A percentile compares a stretch with the other conserved stretches of the same genome.
Evolutionary conservation across 495 filamentous ascomycete genomes (phyloP).

Genomic region (Rostrohypoxylon terebratum): DNA sequence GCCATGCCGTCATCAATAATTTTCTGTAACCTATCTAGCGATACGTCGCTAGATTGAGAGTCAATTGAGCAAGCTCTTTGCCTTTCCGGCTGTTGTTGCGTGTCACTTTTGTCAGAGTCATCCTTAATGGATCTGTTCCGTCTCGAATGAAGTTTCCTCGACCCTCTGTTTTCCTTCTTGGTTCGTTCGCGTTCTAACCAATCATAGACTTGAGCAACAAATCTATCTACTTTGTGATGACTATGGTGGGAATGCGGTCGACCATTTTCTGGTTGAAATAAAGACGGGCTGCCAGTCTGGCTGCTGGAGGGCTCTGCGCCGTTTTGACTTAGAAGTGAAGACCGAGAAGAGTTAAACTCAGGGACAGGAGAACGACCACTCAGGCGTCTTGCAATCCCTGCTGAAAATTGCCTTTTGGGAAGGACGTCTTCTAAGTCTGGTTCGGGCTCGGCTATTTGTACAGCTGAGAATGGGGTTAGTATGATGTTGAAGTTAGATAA

Average conservation of each 20-base stretch:
- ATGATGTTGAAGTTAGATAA: constrained; percentile 10
- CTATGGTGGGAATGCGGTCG: constrained; percentile 42
- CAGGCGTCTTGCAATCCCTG: constrained; percentile 54
- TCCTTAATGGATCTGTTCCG: constrained; percentile 44
- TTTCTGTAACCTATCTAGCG: constrained; percentile 75
- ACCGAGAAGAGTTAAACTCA: constrained; percentile 50
- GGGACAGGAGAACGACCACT: constrained; percentile 55
- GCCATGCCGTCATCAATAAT: constrained; percentile 73
- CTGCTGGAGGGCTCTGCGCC: constrained; percentile 48
- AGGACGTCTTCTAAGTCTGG: constrained; percentile 53
- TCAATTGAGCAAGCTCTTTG: constrained; percentile 56
- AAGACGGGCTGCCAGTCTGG: constrained; percentile 43
- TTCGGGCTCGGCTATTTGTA: constrained; percentile 63
- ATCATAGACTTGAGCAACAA: constrained; percentile 77
- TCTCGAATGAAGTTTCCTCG: constrained; percentile 50
- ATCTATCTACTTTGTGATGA: constrained; percentile 57
- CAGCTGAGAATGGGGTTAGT: constrained; percentile 52
- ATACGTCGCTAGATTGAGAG: constrained; percentile 69
- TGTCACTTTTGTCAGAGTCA: constrained; percentile 30
- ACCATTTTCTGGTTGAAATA: constrained; percentile 45
- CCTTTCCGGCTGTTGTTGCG: constrained; percentile 32
- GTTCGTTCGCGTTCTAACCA: constrained; percentile 84
- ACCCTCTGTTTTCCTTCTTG: constrained; percentile 67
- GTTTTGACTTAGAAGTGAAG: constrained; percentile 54
- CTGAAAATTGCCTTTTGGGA: constrained; percentile 59